These are phyloP conservation scores for Plasmodium vinckei DNA, from an alignment of 169 alveolate species.

Conservation along the genomic window DNA sequence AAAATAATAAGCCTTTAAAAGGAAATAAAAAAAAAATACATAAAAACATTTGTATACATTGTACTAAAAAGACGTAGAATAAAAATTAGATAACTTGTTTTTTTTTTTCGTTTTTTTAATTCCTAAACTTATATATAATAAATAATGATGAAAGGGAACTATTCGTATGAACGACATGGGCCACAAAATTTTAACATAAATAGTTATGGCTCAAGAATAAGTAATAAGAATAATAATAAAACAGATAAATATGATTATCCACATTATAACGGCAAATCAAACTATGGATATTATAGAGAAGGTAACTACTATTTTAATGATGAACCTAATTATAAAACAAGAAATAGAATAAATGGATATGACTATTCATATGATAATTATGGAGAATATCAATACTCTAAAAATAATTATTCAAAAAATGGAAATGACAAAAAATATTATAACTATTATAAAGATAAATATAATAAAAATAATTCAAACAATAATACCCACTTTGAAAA, in stretches of 20 bases:
- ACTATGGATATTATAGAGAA: neutral
- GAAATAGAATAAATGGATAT: neutral
- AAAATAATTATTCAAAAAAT: neutral
- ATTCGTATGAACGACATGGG: constrained; percentile 14
- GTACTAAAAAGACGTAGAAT: too few species aligned
- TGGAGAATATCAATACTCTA: neutral
- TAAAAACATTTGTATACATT: too few species aligned
- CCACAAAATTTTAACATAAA: constrained; percentile 9
- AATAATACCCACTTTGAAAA: neutral
- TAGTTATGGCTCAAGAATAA: neutral
- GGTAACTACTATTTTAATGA: too few species aligned
- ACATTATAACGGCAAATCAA: neutral
- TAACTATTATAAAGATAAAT: neutral
- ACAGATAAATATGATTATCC: neutral
- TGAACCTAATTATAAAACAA: too few species aligned
- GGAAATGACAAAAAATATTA: neutral
- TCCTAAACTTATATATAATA: neutral
- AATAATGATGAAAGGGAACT: constrained; percentile 17
- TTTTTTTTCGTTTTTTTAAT: too few species aligned
- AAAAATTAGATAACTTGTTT: too few species aligned
- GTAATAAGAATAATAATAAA: constrained; percentile 1
- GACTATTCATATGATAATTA: neutral
- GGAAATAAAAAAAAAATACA: too few species aligned
- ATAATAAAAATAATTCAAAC: neutral
- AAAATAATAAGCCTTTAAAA: too few species aligned